These are phyloP conservation scores for Ogataea parapolymorpha DNA, from an alignment of 805 yeast species.

Conservation along the genomic window DNA sequence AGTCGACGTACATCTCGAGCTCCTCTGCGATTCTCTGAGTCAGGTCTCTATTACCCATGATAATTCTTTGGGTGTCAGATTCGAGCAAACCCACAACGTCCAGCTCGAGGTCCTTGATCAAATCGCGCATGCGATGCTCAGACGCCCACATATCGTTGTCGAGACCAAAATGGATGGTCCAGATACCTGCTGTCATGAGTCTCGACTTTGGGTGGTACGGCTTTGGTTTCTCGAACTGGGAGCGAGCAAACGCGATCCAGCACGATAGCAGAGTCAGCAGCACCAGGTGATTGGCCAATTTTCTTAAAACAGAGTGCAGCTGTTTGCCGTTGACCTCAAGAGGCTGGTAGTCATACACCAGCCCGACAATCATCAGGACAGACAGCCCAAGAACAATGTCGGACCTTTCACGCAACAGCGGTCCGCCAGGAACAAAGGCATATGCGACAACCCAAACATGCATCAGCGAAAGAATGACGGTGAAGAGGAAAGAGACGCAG, in stretches of 20 bases:
- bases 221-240: conserved; percentile 56
- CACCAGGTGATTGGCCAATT: conserved; percentile 24
- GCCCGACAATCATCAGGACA: conserved; percentile 50
- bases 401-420: conserved; percentile 80
- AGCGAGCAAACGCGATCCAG: conserved; percentile 52
- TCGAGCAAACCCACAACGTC: conserved; percentile 91
- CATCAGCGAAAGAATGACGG: conserved; percentile 60
- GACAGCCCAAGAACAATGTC: conserved; percentile 66
- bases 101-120: conserved; percentile 79
- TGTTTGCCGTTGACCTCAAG: conserved; percentile 8
- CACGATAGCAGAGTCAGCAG: conserved; percentile 45
- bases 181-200: conserved; percentile 88
- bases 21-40: conserved; percentile 91
- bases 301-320: conserved; percentile 11
- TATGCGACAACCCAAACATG: conserved; percentile 98
- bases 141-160: conserved; percentile 99
- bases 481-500: conserved; percentile 44
- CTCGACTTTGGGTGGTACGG: conserved; percentile 70
- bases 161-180: conserved; percentile 97
- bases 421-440: conserved; percentile 97
- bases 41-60: conserved; percentile 93
- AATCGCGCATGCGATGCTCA: conserved; percentile 82
- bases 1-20: conserved; percentile 90
- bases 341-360: conserved; percentile 29
- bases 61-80: conserved; percentile 88